Evolutionary conservation across 768 basidiomycete genomes (phyloP), one percentile per base, ranked within the genome.

Genomic region (Psilocybe subaeruginosa): DNA sequence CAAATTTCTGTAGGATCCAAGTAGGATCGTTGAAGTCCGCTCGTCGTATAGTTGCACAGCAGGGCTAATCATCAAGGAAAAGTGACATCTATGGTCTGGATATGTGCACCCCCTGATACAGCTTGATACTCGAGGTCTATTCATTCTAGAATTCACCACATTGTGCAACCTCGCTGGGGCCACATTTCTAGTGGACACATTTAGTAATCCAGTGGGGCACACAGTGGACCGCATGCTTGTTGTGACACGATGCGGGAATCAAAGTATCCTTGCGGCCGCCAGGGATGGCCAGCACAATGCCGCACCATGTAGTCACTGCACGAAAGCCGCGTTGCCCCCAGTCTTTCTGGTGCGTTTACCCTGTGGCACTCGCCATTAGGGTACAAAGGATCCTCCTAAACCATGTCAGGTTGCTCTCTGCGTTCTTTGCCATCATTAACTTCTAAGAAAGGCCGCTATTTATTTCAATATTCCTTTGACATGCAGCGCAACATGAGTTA

Each of bases 401-500:
- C 33, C 43, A 49, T 14, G n/a, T 46, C 19, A 19, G 7, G 16
- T 17, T 41, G 6, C 33, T 48, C 47, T 23, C 39, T 19, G 16
- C 12, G 14, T 29, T 30, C 12, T 45, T n/a, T 47, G 8, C 23
- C 19, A 43, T 7, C 41, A 31, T 33, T 23, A 16, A 14, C 55
- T 14, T 57, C 23, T 35, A 39, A 53, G 41, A 16, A 33, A 3
- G 27, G 6, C 47, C 43, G 41, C 12, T 50, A 50, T 60, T 60
- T 39, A 55, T 55, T 48, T 54, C 54, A 43, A 49, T 11, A 58
- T 62, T 39, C 47, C n/a, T 29, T 50, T 50, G 41, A 17, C 23
- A 74, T 80, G 76, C 74, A 70, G 57, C 77, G 76, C 49, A 72
- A 73, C 67, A 84, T 84, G 82, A 88, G 85, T 71, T 86, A 88